Base-by-base conservation (phyloP, 805 yeast species). In the Barnettozyma siamensis region DNA sequence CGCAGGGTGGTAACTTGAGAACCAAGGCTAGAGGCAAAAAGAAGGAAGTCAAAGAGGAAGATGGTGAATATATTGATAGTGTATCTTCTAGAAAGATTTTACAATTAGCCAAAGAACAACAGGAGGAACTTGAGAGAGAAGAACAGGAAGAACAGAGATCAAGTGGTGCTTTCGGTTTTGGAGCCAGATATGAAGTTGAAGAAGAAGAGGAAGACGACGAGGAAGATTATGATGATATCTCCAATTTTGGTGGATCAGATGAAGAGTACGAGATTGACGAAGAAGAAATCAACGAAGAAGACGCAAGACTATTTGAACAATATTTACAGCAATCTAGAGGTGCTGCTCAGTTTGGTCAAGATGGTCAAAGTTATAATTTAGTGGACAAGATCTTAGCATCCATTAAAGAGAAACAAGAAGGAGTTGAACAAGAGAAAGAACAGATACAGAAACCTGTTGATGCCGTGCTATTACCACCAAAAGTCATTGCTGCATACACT, bases 301-400 rank as follows among this genome's bases (percentile, higher is more conserved):
- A 93, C 51, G 83, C 88, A 11, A 91, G 79, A 35, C 63, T 93
- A 59, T 88, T 89, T 62, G 88, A 88, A 49, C 75, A 79, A 43
- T 89, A 85, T 51, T 75, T 85, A 53, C 75, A 75, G 45, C 58
- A 55, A 31, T 58, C 70, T 4, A 64, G 57, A 19, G 46, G 58
- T 3, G 43, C 50, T n/a, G 58, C 41, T 5, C 63, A 59, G 36
- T 69, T 55, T 37, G 64, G 62, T 35, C 51, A 62, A 17, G 53
- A 57, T 41, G 63, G 60, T 36, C 73, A 76, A 28, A 64, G 81
- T 41, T 71, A 78, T 55, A 84, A 83, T 51, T 69, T 93, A 53
- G 97, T 96, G 20, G 99, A 93, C 62, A 88, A 88, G 57, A 88
- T 93, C 52, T 75, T 91, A 84, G 96, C 88, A 26, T 84, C 88